A percentile compares a stretch with the other conserved stretches of the same genome.
These are phyloP conservation scores for Blastocystis sp. DNA, from an alignment of 352 stramenopile genomes.

Conservation along the genomic window DNA sequence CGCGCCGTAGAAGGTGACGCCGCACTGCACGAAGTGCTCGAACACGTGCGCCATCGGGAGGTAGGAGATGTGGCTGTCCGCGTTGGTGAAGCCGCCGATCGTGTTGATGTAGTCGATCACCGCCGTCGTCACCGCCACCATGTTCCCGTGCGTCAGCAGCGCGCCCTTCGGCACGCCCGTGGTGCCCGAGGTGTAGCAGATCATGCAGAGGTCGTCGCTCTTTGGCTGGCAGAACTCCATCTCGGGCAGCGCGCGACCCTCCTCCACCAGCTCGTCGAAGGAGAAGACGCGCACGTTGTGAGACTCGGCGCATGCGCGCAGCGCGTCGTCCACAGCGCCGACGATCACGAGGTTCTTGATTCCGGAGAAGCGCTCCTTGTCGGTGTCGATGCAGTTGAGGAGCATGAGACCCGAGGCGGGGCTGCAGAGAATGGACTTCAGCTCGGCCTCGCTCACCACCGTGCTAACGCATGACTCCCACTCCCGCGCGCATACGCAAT, in stretches of 20 bases:
- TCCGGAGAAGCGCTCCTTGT: not conserved
- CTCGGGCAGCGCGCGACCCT: conserved; percentile 71
- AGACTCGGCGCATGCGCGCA: not conserved
- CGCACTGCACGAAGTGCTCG: conserved; percentile 77
- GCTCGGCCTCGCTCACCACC: conserved; percentile 82
- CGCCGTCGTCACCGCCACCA: conserved; percentile 79
- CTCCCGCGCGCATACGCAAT: conserved; percentile 75
- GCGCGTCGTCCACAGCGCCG: not conserved
- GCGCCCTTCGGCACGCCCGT: conserved; percentile 94
- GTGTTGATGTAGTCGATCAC: conserved; percentile 71
- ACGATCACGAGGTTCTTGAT: conserved; percentile 70
- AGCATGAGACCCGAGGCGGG: conserved; percentile 80
- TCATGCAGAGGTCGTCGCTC: conserved; percentile 85
- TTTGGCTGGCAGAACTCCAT: conserved; percentile 77
- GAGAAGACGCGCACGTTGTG: conserved; percentile 6
- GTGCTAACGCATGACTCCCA: conserved; percentile 74
- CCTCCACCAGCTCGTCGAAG: conserved; percentile 54
- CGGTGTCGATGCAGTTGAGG: conserved; percentile 76
- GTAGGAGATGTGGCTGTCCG: conserved; percentile 76
- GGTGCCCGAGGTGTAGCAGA: conserved; percentile 93
- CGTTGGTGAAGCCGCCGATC: conserved; percentile 75
- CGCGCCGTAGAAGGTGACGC: conserved; percentile 70
- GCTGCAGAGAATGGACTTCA: conserved; percentile 80
- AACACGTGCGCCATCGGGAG: conserved; percentile 76
- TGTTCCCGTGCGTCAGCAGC: conserved; percentile 88